Evolutionary conservation across 805 yeast species (phyloP).

Genomic region (Teunomyces kruisii): DNA sequence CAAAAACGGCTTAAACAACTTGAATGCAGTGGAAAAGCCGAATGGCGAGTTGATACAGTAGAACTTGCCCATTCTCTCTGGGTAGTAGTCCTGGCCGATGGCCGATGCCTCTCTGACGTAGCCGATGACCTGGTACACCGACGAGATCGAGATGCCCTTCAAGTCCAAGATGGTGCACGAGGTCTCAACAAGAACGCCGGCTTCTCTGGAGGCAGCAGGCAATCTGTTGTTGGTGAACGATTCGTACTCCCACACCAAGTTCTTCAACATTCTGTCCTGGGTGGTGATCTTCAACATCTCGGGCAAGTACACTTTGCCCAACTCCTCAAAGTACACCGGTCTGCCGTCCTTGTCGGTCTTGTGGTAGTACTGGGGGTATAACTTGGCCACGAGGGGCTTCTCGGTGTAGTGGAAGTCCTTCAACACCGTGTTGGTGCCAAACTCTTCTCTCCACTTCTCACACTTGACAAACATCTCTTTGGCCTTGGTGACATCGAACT

Average conservation of each 20-base stretch:
- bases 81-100: constrained; percentile 96
- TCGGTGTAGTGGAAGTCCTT: constrained; percentile 90
- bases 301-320: constrained; percentile 84
- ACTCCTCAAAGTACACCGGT: constrained; percentile 91
- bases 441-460: constrained; percentile 89
- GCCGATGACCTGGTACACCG: constrained; percentile 81
- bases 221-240: constrained; percentile 78
- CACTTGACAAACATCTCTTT: constrained; percentile 80
- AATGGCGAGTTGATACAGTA: constrained; percentile 95
- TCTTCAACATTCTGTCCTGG: constrained; percentile 93
- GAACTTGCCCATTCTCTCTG: constrained; percentile 98
- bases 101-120: constrained; percentile 91
- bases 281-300: constrained; percentile 93
- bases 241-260: constrained; percentile 97
- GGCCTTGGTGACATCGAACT: constrained; percentile 81
- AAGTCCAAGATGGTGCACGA: constrained; percentile 95
- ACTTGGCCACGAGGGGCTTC: constrained; percentile 83
- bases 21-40: constrained; percentile 94
- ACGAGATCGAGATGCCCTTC: constrained; percentile 84
- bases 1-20: constrained; percentile 85
- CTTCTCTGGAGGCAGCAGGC: constrained; percentile 90
- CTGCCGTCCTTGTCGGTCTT: constrained; percentile 96
- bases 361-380: constrained; percentile 96
- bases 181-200: constrained; percentile 81
- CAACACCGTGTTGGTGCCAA: constrained; percentile 83